Conservation (phyloP, 2,329 filamentous ascomycete genomes). For the Aphanoascus verrucosus region DNA sequence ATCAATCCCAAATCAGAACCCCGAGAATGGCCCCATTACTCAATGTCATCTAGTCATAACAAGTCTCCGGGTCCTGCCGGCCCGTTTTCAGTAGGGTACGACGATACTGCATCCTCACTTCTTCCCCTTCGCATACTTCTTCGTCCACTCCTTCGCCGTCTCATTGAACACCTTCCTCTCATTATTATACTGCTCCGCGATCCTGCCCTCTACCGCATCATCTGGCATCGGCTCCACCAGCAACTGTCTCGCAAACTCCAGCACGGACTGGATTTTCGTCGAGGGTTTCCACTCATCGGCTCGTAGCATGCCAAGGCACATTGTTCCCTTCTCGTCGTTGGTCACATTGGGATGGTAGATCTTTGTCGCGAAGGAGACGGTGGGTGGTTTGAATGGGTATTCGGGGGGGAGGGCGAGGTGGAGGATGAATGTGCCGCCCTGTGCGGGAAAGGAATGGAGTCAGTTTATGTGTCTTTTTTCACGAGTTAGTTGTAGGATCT, state of each 20-base stretch:
- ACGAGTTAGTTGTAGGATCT: background rate
- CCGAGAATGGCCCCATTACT: background rate
- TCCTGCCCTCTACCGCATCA: constrained; percentile 75
- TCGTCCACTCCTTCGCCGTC: constrained; percentile 62
- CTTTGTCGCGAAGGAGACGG: constrained; percentile 96
- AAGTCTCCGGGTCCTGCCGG: background rate
- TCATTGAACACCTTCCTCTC: constrained; percentile 61
- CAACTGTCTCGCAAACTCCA: constrained; percentile 64
- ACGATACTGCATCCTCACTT: constrained; percentile 1
- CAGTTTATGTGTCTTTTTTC: background rate
- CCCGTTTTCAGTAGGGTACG: background rate
- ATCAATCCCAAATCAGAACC: background rate
- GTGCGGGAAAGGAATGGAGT: background rate
- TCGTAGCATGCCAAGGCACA: constrained; percentile 78
- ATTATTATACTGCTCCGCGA: constrained; percentile 71
- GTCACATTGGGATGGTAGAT: constrained; percentile 96
- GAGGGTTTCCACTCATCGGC: constrained; percentile 86
- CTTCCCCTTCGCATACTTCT: constrained; percentile 52
- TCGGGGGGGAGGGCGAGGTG: constrained; percentile 74
- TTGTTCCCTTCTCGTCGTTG: constrained; percentile 71
- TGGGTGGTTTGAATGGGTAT: constrained; percentile 97
- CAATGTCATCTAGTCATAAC: background rate
- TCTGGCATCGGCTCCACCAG: constrained; percentile 75
- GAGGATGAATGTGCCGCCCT: constrained; percentile 65
- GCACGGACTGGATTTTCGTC: constrained; percentile 61